Base-by-base conservation (phyloP, 164 flowering plant genomes). In the Liquidambar formosana region DNA sequence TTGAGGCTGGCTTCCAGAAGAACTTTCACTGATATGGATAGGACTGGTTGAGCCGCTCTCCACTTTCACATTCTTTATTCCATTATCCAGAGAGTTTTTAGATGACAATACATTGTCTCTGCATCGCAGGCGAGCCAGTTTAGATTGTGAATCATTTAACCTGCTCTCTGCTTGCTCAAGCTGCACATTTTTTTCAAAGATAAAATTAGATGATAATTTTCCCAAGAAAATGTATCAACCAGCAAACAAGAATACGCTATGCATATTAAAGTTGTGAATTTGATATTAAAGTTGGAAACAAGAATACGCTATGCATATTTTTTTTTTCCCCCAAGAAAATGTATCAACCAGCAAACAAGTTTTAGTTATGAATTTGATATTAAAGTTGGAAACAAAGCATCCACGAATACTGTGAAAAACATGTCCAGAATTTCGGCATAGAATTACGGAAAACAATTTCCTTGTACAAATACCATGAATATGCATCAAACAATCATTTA, bases 91-190 rank as follows among this genome's bases (percentile, higher is more conserved):
- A 67, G 72, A 26, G 38, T 47, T 71, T 64, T 67, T 84, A 33
- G 84, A 72, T 63, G 79, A 66, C 48, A 43, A 57, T 47, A 12
- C 54, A 47, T 67, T 74, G 22, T 73, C 67, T 25, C 38, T 78
- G n/a, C 85, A 66, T 16, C 87, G 82, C 72, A 85, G 79, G 25
- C 86, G 85, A 75, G 82, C 85, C 79, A 95, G 76, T 74, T 85
- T 76, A 71, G 79, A 63, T 56, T 89, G 69, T 41, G 97, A 76
- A 71, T 85, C 91, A 49, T 70, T 69, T 68, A 93, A 75, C 71
- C 78, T 87, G 81, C 64, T 87, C 77, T 89, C 89, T 33, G 97
- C 81, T 73, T 88, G 80, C 64, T 76, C 79, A 77, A 93, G 93
- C 99, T 95, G 91, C 82, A 83, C 1, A 57, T 16, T 18, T 52